Percentiles rank a stretch among this genome's conserved stretches.
These are phyloP conservation scores for Microascus cirrosus DNA, from an alignment of 2,329 filamentous ascomycete genomes.

Conservation along the genomic window DNA sequence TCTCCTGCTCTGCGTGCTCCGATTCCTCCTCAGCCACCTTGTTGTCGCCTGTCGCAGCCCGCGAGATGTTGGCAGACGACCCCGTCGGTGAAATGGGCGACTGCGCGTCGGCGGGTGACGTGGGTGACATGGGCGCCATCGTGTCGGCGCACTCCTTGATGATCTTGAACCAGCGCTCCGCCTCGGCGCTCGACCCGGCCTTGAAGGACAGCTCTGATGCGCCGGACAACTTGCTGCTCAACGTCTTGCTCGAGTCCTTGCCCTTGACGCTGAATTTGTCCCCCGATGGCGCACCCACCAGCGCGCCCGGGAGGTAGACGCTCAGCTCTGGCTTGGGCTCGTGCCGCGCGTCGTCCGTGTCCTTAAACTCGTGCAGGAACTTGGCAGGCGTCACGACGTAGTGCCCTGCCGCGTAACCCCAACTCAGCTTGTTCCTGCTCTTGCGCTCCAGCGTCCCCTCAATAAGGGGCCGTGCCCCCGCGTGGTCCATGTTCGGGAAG, in stretches of 20 bases:
- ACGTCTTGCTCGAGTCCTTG: slow-evolving; percentile 74
- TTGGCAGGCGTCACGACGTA: slow-evolving; percentile 84
- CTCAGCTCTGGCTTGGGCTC: slow-evolving; percentile 79
- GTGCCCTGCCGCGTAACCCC: slow-evolving; percentile 69
- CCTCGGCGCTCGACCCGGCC: slow-evolving; percentile 69
- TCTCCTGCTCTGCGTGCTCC: slow-evolving; percentile 4
- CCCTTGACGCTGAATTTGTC: slow-evolving; percentile 92
- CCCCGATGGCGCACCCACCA: slow-evolving; percentile 59
- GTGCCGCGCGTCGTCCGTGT: slow-evolving; percentile 60
- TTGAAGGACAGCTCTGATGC: slow-evolving; percentile 77
- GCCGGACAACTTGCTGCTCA: slow-evolving; percentile 73
- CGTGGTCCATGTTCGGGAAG: slow-evolving; percentile 85
- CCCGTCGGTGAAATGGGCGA: slow-evolving; percentile 5
- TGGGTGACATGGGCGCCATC: slow-evolving; percentile 17
- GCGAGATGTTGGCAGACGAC: neutral
- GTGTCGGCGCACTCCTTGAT: slow-evolving; percentile 51
- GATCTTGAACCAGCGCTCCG: slow-evolving; percentile 73
- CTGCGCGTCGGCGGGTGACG: slow-evolving; percentile 15
- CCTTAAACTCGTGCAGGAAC: slow-evolving; percentile 94
- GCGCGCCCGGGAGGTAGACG: slow-evolving; percentile 84
- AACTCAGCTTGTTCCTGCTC: slow-evolving; percentile 69
- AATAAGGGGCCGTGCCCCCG: slow-evolving; percentile 68
- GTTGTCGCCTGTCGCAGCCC: neutral
- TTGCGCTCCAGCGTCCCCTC: slow-evolving; percentile 87
- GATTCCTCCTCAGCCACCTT: neutral